A percentile compares a stretch with the other conserved stretches of the same genome.
phyloP scores from a whole-genome alignment of 768 basidiomycete species.

The Amanita pallidorosea region DNA sequence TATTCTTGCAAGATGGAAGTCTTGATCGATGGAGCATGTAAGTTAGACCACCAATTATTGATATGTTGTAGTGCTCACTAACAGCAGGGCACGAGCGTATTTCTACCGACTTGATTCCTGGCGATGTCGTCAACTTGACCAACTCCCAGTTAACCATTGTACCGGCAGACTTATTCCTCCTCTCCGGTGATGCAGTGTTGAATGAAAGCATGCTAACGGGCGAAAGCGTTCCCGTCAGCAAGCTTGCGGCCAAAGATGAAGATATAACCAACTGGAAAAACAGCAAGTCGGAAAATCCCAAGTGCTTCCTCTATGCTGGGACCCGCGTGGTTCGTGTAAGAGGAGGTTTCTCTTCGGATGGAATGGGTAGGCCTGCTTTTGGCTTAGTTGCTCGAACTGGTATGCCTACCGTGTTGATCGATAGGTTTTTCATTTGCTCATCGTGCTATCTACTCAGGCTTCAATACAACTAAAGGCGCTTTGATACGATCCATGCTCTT shows the following conservation, averaged over 20 bases:
- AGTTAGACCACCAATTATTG: conserved; percentile 15
- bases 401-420: conserved; percentile 16
- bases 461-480: conserved; percentile 96
- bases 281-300: conserved; percentile 60
- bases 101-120: conserved; percentile 78
- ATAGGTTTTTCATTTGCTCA: neutral
- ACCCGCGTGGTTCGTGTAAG: conserved; percentile 86
- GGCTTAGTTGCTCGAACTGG: conserved; percentile 85
- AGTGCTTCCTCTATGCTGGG: conserved; percentile 82
- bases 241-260: conserved; percentile 73
- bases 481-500: conserved; percentile 96
- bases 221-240: conserved; percentile 95
- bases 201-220: conserved; percentile 99
- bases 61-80: neutral
- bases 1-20: conserved; percentile 73
- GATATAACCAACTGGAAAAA: conserved; percentile 64
- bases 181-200: conserved; percentile 94
- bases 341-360: conserved; percentile 43
- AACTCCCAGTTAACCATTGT: conserved; percentile 60
- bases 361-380: conserved; percentile 49
- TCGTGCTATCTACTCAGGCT: conserved; percentile 34
- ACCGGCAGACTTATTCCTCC: conserved; percentile 85
- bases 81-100: conserved; percentile 55
- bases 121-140: conserved; percentile 88
- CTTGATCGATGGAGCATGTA: conserved; percentile 63